Base-by-base conservation (phyloP, 768 basidiomycete genomes). In the Agaricus sinodeliciosus region DNA sequence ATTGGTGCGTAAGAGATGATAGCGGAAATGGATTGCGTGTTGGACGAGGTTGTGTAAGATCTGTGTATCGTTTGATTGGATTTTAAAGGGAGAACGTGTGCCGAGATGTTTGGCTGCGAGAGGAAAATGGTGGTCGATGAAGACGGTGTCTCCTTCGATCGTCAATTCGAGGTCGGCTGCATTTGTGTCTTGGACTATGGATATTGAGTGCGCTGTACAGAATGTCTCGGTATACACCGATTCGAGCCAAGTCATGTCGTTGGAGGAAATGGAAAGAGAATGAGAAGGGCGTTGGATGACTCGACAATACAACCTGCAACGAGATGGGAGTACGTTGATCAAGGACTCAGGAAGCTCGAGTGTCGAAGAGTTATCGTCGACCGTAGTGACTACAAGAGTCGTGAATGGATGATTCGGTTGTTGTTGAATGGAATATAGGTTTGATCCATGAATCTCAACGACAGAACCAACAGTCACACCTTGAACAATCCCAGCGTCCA, bases 401-500 rank as follows among this genome's bases (percentile, higher is more conserved):
- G 64, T 64, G 2, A 67, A 31, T 13, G 51, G 19, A 3, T 57
- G 57, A 43, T 69, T 69, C 3, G 59, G 51, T 11, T 58, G 58
- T 16, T 55, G 54, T 9, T 27, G 12, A 16, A 47, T 57, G 12
- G 57, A 55, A 11, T 59, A 34, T 12, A 69, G 55, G 55, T 68
- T 64, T 3, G 59, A 59, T 35, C 50, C 55, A 49, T 71, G 63
- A 9, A 62, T 56, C 4, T 57, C 44, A 53, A 65, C 62, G 1
- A 37, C 55, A n/a, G 65, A 66, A 3, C 63, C 67, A 1, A 55
- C 43, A 1, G 63, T 65, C 37, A 72, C 59, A 1, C 70, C 69
- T 48, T 70, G 69, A 0, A 67, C 65, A 0, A 55, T 51, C 3
- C 69, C 68, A 9, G 69, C 69, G 34, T 69, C 56, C 7, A 71